These are phyloP conservation scores for Ilex paraguariensis DNA, from an alignment of 305 asterid species.

Conservation along the genomic window DNA sequence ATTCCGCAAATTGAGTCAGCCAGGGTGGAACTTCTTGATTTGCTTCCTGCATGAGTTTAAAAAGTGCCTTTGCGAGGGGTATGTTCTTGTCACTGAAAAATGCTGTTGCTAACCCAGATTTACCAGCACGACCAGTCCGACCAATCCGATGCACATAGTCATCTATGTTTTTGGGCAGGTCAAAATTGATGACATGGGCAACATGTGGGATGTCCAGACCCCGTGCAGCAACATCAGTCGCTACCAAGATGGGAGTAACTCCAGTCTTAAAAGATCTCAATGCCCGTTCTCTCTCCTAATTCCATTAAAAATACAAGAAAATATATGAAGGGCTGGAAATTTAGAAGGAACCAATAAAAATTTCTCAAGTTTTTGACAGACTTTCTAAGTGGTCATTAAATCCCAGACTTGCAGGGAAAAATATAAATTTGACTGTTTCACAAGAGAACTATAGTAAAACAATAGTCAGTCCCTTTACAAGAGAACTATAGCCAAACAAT, in stretches of 20 bases:
- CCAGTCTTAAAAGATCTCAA: slow-evolving; percentile 44
- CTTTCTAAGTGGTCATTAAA: too few relatives aligned
- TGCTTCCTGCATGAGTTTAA: background rate
- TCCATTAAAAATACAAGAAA: too few relatives aligned
- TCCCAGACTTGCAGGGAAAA: too few relatives aligned
- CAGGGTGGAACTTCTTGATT: slow-evolving; percentile 3
- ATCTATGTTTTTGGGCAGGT: slow-evolving; percentile 50
- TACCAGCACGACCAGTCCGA: slow-evolving; percentile 1
- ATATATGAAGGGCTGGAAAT: too few relatives aligned
- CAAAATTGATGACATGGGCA: slow-evolving; percentile 46
- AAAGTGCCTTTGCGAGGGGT: background rate
- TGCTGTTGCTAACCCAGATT: slow-evolving; percentile 1
- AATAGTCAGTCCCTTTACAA: too few relatives aligned
- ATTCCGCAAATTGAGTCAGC: background rate
- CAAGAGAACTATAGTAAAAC: too few relatives aligned
- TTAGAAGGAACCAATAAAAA: too few relatives aligned
- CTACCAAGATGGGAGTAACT: slow-evolving; percentile 43
- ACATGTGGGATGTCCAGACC: slow-evolving; percentile 49
- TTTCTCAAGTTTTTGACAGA: too few relatives aligned
- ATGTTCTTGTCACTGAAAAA: background rate
- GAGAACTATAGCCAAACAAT: too few relatives aligned
- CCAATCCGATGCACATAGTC: slow-evolving; percentile 15
- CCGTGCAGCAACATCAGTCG: slow-evolving; percentile 53
- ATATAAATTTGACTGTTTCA: too few relatives aligned
- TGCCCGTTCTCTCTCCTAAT: slow-evolving; percentile 41